phyloP scores from a whole-genome alignment of 495 filamentous ascomycete genomes.

The Aspergillus wentii region DNA sequence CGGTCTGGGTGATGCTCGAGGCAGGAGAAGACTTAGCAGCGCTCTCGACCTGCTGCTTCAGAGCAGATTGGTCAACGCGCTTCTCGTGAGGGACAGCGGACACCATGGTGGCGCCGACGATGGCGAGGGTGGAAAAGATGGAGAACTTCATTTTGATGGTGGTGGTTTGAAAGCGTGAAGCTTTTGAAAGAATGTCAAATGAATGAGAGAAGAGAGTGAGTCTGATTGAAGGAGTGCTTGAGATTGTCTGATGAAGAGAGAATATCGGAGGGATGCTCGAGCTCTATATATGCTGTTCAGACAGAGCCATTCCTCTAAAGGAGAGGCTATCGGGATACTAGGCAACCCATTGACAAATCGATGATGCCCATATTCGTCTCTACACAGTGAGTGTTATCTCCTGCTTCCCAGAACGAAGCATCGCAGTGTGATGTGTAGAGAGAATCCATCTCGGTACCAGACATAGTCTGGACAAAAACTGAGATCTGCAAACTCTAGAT shows the following conservation, averaged over 20 bases:
- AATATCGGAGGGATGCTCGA: background rate
- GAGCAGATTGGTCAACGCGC: conserved; percentile 6
- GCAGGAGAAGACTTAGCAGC: conserved; percentile 8
- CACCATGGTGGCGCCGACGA: conserved; percentile 16
- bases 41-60: conserved; percentile 8
- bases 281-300: too few species aligned
- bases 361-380: too few species aligned
- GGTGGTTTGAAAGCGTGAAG: conserved; percentile 5
- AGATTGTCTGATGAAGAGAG: conserved; percentile 6
- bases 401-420: too few species aligned
- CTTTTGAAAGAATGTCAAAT: background rate
- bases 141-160: conserved; percentile 32
- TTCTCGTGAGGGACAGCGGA: conserved; percentile 12
- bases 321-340: too few species aligned
- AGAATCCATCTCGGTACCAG: too few species aligned
- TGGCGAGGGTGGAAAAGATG: conserved; percentile 20
- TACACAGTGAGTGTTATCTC: too few species aligned
- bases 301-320: too few species aligned
- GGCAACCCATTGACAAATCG: too few species aligned
- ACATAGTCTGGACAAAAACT: background rate
- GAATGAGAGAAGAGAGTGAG: conserved; percentile 4
- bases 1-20: conserved; percentile 7
- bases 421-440: too few species aligned
- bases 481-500: background rate
- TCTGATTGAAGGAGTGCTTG: conserved; percentile 3